Evolutionary conservation across 108 stramenopile genomes (phyloP).

Genomic region (Skeletonema tropicum): DNA sequence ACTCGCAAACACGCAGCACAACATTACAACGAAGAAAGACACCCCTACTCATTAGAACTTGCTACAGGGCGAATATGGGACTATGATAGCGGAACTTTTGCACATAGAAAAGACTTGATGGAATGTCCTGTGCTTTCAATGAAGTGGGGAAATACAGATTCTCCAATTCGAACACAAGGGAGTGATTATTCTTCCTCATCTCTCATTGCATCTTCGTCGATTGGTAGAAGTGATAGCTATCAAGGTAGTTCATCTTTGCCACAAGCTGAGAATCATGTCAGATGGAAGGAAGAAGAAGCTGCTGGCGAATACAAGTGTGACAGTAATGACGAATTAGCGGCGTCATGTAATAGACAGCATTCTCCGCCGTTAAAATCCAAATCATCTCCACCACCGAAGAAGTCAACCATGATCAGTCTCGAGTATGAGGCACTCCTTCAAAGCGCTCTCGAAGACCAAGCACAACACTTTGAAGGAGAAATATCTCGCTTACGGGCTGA

Average conservation of each 20-base stretch:
- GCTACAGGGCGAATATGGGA: slow-evolving; percentile 96
- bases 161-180: slow-evolving; percentile 7
- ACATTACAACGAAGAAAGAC: slow-evolving; percentile 81
- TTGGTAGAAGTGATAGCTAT: background rate
- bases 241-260: slow-evolving; percentile 16
- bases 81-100: slow-evolving; percentile 84
- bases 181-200: slow-evolving; percentile 10
- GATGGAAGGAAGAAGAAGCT: slow-evolving; percentile 7
- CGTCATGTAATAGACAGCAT: slow-evolving; percentile 14
- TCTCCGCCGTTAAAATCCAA: background rate
- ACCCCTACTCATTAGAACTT: slow-evolving; percentile 94
- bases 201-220: slow-evolving; percentile 8
- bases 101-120: slow-evolving; percentile 84
- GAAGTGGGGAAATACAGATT: slow-evolving; percentile 28
- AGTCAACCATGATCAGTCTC: slow-evolving; percentile 83
- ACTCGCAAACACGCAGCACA: slow-evolving; percentile 82
- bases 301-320: slow-evolving; percentile 2
- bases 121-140: slow-evolving; percentile 68
- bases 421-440: slow-evolving; percentile 88
- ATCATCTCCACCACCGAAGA: slow-evolving; percentile 59
- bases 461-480: slow-evolving; percentile 86
- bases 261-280: slow-evolving; percentile 7
- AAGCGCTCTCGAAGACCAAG: slow-evolving; percentile 90
- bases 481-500: slow-evolving; percentile 68
- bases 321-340: slow-evolving; percentile 7